Evolutionary conservation across 1,284 basidiomycete genomes (phyloP), one percentile per base, ranked within the genome.

Genomic region (Spongispora temasekensis): DNA sequence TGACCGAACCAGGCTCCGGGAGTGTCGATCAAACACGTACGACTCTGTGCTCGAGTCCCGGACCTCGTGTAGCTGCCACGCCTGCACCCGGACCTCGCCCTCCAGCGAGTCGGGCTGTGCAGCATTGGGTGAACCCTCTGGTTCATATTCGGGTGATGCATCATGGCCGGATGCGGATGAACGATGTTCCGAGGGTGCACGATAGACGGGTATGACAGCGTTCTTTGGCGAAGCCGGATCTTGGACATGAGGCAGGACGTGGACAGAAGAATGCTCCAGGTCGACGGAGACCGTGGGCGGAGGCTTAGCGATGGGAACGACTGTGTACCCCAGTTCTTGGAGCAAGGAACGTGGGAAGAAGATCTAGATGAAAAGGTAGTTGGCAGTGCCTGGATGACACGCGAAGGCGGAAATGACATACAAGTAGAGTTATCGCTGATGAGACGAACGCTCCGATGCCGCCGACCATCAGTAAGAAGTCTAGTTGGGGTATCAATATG

Each of bases 271-370:
- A 21, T 31, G n/a, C n/a, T 53, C 51, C 6, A 40, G 25, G 21
- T 68, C 65, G 21, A 66, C 7, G 13, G 70, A 62, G n/a, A 42
- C 50, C 13, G 56, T 51, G 2, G 35, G 51, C 10, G 63, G 64
- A 9, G 68, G 55, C 61, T 73, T 73, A 35, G 17, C 12, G 17
- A 55, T 5, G 8, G 58, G 58, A 51, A 77, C 76, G 25, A 78
- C 70, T 63, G 72, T 79, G 75, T 89, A 88, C 2, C 86, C 87
- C 2, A 81, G 77, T 72, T 90, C 88, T 37, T 77, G 77, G 9
- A 81, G 81, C 56, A 88, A 79, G 2, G 89, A 89, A 37, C 88
- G 87, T 50, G 89, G 89, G 77, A 90, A 91, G 76, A 91, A 91
- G 57, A 91, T 83, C 87, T 90, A 53, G 15, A 56, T 10, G 48